Evolutionary conservation across 169 alveolate genomes (phyloP).

Genomic region (Cryptosporidium parvum): DNA sequence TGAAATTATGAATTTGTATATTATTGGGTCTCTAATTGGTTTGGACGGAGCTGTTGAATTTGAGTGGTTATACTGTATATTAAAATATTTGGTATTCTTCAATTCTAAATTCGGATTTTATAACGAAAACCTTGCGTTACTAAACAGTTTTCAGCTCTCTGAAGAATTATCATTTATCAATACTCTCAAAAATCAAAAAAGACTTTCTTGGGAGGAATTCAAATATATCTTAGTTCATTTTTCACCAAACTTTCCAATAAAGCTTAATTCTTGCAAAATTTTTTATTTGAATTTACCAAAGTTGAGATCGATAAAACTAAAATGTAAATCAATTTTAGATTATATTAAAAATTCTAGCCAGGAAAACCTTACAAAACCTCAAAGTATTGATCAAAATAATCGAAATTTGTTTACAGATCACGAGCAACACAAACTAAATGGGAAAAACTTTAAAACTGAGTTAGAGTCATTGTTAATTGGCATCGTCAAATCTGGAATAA

Average conservation of each 20-base stretch:
- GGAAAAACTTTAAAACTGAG: constrained; percentile 24
- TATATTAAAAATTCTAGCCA: constrained; percentile 1
- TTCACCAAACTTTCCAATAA: constrained; percentile 72
- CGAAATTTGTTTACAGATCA: not conserved
- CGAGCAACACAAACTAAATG: not conserved
- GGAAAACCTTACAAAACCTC: not conserved
- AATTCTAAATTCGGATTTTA: constrained; percentile 4
- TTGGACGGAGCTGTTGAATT: constrained; percentile 37
- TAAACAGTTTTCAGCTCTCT: constrained; percentile 22
- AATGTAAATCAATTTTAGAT: constrained; percentile 31
- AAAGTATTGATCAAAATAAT: not conserved
- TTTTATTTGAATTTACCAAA: constrained; percentile 14
- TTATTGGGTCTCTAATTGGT: constrained; percentile 41
- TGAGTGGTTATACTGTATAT: constrained; percentile 51
- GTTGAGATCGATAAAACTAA: not conserved
- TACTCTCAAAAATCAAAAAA: not conserved
- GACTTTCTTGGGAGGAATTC: constrained; percentile 62
- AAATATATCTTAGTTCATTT: constrained; percentile 37
- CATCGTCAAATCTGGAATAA: constrained; percentile 23
- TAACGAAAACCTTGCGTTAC: not conserved
- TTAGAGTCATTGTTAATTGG: constrained; percentile 8
- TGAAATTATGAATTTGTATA: constrained; percentile 21
- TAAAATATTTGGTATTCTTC: constrained; percentile 35
- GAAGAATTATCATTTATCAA: constrained; percentile 24
- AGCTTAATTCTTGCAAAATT: constrained; percentile 31